Conservation (phyloP, 2,329 filamentous ascomycete species). For the Rutstroemia sp. region DNA sequence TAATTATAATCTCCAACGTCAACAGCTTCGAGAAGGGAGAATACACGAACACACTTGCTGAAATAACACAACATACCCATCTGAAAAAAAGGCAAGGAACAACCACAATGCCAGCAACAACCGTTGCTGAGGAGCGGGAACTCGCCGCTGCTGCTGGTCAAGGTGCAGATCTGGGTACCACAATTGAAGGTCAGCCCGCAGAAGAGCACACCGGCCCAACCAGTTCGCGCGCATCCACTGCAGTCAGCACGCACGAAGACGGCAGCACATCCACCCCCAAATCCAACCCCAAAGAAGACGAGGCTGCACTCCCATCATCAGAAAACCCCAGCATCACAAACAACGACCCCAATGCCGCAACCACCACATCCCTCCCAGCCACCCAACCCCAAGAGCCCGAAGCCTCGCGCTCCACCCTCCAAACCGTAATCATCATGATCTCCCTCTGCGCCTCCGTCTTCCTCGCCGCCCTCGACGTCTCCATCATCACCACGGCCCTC, state of each 20-base stretch:
- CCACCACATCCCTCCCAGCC: background rate
- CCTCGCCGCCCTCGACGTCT: constrained; percentile 32
- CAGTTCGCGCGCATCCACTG: background rate
- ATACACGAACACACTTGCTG: no score
- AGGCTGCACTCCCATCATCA: background rate
- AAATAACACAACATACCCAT: no score
- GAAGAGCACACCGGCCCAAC: background rate
- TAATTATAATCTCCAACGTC: no score
- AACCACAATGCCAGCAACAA: no score
- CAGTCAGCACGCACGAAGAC: background rate
- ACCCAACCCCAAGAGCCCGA: constrained; percentile 19
- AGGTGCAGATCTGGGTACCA: constrained; percentile 8
- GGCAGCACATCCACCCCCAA: background rate
- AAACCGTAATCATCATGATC: constrained; percentile 28
- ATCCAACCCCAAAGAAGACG: no score
- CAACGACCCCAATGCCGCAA: background rate
- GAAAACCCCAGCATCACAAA: background rate
- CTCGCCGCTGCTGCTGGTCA: background rate
- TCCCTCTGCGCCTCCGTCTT: constrained; percentile 29
- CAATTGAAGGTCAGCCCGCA: background rate
- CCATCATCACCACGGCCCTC: constrained; percentile 54
- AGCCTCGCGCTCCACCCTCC: constrained; percentile 24
- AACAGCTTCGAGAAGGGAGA: no score
- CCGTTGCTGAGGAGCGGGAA: no score
- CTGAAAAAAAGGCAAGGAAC: no score